phyloP scores from a whole-genome alignment of 768 basidiomycete species.

The Lactarius sanguifluus region DNA sequence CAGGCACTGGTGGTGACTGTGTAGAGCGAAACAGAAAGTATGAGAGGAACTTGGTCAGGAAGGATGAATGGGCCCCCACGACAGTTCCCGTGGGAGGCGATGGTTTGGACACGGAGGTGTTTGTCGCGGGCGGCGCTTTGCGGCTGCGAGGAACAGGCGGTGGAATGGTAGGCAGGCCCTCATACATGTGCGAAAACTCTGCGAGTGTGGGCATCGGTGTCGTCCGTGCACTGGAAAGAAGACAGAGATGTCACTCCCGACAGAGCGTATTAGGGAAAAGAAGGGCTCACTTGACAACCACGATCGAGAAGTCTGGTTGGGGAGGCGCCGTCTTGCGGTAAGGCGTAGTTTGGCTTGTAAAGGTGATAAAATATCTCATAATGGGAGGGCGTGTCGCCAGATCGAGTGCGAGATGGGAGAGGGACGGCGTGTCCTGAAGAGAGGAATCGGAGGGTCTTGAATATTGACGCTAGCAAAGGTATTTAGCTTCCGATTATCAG shows the following conservation, averaged over 20 bases:
- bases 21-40: not conserved
- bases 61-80: not conserved
- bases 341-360: conserved; percentile 86
- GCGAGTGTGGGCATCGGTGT: conserved; percentile 79
- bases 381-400: conserved; percentile 42
- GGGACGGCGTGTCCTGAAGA: conserved; percentile 60
- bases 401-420: conserved; percentile 38
- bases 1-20: conserved; percentile 15
- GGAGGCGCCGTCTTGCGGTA: conserved; percentile 78
- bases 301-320: conserved; percentile 81
- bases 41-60: conserved; percentile 11
- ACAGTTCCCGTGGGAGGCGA: not conserved
- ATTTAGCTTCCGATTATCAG: conserved; percentile 1
- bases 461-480: conserved; percentile 56
- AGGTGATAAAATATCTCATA: conserved; percentile 87
- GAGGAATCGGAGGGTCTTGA: conserved; percentile 68
- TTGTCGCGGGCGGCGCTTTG: conserved; percentile 4
- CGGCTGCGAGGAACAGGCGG: conserved; percentile 58
- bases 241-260: not conserved
- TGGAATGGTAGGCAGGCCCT: conserved; percentile 58
- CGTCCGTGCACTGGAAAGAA: conserved; percentile 63
- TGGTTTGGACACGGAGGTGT: not conserved
- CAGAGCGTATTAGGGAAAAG: conserved; percentile 1
- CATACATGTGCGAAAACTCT: conserved; percentile 75
- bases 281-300: conserved; percentile 74